Evolutionary conservation across 2,329 filamentous ascomycete species (phyloP).

Genomic region (Phialemoniopsis sp.): DNA sequence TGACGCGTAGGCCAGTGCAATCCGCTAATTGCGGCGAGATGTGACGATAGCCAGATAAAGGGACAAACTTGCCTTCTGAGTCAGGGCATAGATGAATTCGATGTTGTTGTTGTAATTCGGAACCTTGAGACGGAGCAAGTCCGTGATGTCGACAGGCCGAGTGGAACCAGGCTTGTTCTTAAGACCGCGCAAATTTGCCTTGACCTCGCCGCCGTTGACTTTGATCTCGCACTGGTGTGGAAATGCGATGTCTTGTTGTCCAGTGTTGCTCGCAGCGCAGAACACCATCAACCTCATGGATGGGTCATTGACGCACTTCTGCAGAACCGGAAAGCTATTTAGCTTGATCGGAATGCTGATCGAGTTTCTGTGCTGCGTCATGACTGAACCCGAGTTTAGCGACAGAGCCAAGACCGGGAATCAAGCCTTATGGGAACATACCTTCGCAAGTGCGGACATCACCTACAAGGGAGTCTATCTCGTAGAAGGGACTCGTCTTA

Average conservation of each 20-base stretch:
- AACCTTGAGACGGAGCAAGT: conserved; percentile 64
- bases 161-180: conserved; percentile 97
- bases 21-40: no score
- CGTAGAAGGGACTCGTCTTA: conserved; percentile 84
- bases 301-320: conserved; percentile 55
- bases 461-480: conserved; percentile 61
- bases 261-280: conserved; percentile 63
- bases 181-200: conserved; percentile 87
- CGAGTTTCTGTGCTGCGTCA: conserved; percentile 49
- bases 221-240: conserved; percentile 91
- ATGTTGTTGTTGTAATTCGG: conserved; percentile 70
- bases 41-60: background rate
- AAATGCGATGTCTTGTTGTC: conserved; percentile 76
- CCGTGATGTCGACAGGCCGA: conserved; percentile 86
- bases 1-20: no score
- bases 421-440: conserved; percentile 32
- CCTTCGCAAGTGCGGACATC: conserved; percentile 67
- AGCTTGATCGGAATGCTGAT: conserved; percentile 38
- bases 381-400: conserved; percentile 32
- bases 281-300: conserved; percentile 76
- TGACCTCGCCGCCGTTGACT: conserved; percentile 82
- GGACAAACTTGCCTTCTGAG: conserved; percentile 61
- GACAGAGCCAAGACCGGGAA: background rate
- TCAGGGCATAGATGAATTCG: conserved; percentile 88
- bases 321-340: conserved; percentile 47